These are phyloP conservation scores for Mycena belliarum DNA, from an alignment of 768 basidiomycete genomes.

Conservation along the genomic window DNA sequence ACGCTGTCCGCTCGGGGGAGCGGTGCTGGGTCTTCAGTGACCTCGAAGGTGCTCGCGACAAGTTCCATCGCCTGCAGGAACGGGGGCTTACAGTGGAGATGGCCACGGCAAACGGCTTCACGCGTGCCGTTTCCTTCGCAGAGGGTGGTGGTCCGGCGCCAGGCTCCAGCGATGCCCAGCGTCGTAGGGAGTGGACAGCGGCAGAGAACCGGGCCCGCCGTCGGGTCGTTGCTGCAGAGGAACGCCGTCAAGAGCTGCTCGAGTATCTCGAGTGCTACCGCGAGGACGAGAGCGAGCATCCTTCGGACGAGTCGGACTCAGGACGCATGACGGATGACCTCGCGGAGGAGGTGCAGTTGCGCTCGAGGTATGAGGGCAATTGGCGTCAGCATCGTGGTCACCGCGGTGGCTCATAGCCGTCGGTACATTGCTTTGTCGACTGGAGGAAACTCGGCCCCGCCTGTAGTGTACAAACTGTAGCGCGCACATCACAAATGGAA, in stretches of 20 bases:
- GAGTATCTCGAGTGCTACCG: background rate
- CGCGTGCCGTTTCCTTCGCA: background rate
- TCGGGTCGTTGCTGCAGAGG: no score
- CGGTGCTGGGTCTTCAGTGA: background rate
- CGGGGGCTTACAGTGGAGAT: background rate
- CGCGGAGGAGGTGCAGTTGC: background rate
- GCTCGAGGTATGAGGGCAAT: background rate
- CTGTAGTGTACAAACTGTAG: no score
- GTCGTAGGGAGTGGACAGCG: background rate
- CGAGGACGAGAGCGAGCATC: background rate
- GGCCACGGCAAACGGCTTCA: background rate
- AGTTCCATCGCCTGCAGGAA: background rate
- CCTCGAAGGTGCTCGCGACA: background rate
- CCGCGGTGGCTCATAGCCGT: no score
- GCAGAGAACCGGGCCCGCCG: background rate
- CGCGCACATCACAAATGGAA: no score
- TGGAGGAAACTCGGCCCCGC: no score
- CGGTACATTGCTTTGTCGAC: no score
- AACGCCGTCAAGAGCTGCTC: background rate
- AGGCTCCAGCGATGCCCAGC: no score
- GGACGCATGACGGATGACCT: background rate
- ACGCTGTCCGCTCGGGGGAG: background rate
- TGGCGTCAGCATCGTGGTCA: background rate
- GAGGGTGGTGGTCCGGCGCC: background rate
- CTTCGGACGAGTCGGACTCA: background rate